phyloP scores from a whole-genome alignment of 306 rosid genomes.

The Canavalia gladiata region DNA sequence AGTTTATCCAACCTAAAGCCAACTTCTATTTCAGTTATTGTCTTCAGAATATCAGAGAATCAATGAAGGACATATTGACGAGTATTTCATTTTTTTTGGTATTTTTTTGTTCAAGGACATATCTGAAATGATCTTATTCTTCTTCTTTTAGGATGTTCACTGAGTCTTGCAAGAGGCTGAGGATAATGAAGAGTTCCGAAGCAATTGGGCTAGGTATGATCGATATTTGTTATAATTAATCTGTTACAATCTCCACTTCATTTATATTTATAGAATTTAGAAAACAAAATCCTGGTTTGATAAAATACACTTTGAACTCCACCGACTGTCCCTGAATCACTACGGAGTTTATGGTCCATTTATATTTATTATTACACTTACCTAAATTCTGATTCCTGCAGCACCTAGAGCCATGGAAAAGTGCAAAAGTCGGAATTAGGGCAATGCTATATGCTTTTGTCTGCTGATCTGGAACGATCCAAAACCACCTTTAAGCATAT shows the following conservation, averaged over 20 bases:
- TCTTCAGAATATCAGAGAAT: background rate
- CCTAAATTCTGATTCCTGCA: constrained; percentile 52
- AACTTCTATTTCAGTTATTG: background rate
- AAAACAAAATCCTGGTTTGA: constrained; percentile 27
- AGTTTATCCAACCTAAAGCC: too few relatives aligned
- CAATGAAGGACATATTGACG: background rate
- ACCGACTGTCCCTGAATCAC: background rate
- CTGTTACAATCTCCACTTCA: background rate
- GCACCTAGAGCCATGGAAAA: constrained; percentile 97
- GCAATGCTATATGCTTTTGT: constrained; percentile 18
- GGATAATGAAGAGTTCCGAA: constrained; percentile 98
- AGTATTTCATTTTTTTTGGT: background rate
- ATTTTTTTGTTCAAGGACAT: background rate
- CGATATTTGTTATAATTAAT: background rate
- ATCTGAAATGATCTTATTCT: constrained; percentile 17
- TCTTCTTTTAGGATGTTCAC: constrained; percentile 85
- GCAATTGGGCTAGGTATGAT: constrained; percentile 90
- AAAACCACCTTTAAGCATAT: constrained; percentile 43
- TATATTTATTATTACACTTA: constrained; percentile 25
- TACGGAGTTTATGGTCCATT: background rate
- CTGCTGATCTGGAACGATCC: constrained; percentile 45
- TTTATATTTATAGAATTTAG: background rate
- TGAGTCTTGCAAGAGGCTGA: constrained; percentile 84
- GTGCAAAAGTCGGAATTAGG: constrained; percentile 72
- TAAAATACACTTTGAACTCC: background rate